Percentiles rank a stretch among this genome's conserved stretches.
These are phyloP conservation scores for Rhynchospora breviuscula DNA, from an alignment of 176 grass and related monocot genomes.

Conservation along the genomic window DNA sequence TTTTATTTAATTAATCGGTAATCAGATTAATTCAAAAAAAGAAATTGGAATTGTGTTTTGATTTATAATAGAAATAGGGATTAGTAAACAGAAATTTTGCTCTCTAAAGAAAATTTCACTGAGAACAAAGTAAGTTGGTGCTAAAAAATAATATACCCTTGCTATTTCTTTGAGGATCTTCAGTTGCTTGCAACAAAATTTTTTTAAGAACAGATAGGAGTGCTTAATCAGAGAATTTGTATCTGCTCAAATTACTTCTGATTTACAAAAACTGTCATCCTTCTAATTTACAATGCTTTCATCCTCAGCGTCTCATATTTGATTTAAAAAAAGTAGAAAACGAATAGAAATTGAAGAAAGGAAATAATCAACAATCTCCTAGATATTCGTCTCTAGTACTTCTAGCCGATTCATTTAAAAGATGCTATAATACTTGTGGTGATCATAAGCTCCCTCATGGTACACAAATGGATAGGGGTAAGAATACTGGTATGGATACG, in stretches of 20 bases:
- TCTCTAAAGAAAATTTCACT: too few relatives aligned
- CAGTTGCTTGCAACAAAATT: too few relatives aligned
- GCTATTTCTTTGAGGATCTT: too few relatives aligned
- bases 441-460: not conserved
- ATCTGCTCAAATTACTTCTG: not conserved
- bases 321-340: not conserved
- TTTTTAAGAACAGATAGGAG: too few relatives aligned
- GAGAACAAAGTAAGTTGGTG: too few relatives aligned
- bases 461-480: not conserved
- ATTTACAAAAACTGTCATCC: too few relatives aligned
- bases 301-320: not conserved
- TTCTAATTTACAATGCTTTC: not conserved
- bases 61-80: too few relatives aligned
- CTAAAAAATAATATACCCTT: too few relatives aligned
- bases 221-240: not conserved
- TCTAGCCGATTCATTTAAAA: not conserved
- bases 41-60: too few relatives aligned
- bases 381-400: not conserved
- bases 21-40: too few relatives aligned
- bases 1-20: too few relatives aligned
- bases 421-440: not conserved
- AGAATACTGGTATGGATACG: not conserved
- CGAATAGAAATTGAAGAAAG: not conserved
- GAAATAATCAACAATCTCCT: not conserved
- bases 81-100: too few relatives aligned